A percentile compares a stretch with the other conserved stretches of the same genome.
Evolutionary conservation across 352 stramenopile species (phyloP).

Genomic region (Plasmopara halstedii): DNA sequence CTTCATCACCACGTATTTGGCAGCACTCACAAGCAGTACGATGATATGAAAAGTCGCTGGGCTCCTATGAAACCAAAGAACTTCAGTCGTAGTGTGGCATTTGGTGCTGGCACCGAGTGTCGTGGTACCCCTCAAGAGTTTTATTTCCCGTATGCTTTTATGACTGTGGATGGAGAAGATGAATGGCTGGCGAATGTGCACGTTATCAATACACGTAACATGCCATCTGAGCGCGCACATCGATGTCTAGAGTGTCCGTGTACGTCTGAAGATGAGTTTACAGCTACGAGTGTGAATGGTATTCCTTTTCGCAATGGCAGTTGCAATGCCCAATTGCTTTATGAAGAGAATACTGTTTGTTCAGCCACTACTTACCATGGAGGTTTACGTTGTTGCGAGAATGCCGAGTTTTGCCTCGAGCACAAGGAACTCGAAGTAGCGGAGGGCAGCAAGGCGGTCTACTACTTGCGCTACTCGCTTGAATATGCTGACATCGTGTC

Average conservation of each 20-base stretch:
- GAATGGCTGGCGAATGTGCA: conserved; percentile 79
- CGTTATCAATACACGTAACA: conserved; percentile 73
- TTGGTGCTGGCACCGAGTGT: conserved; percentile 71
- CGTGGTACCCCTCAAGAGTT: conserved; percentile 75
- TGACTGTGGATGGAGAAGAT: conserved; percentile 67
- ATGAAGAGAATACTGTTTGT: conserved; percentile 70
- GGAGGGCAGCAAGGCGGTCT: conserved; percentile 23
- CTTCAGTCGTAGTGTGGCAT: conserved; percentile 67
- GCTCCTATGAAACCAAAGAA: conserved; percentile 69
- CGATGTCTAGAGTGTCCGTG: conserved; percentile 73
- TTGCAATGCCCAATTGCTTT: conserved; percentile 60
- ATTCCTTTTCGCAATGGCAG: conserved; percentile 23
- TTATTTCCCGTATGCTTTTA: conserved; percentile 70
- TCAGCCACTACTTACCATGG: conserved; percentile 51
- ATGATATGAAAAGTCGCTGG: conserved; percentile 34
- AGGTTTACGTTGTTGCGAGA: conserved; percentile 68
- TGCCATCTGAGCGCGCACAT: conserved; percentile 36
- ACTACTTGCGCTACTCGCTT: conserved; percentile 73
- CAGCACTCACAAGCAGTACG: conserved; percentile 61
- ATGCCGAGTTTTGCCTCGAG: conserved; percentile 63
- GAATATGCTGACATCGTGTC: conserved; percentile 53
- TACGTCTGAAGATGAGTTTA: conserved; percentile 56
- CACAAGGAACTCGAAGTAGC: conserved; percentile 29
- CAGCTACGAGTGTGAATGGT: conserved; percentile 44
- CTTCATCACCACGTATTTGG: conserved; percentile 79